Evolutionary conservation across 2,329 filamentous ascomycete genomes (phyloP).

Genomic region (Cryphonectria carpinicola): DNA sequence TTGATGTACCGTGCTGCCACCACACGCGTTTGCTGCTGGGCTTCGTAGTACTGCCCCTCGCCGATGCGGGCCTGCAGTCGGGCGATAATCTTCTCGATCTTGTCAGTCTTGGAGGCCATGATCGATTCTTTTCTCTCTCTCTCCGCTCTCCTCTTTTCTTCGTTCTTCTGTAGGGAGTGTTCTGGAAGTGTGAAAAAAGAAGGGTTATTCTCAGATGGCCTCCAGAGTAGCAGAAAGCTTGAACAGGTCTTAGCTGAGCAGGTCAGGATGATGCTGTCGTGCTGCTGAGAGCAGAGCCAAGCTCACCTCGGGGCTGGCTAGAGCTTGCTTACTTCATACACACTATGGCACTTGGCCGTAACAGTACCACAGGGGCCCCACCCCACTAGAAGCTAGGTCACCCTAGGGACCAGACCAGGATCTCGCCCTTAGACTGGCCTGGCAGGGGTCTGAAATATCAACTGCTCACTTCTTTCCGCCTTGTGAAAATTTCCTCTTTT

Average conservation of each 20-base stretch:
- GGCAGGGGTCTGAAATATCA: constrained; percentile 13
- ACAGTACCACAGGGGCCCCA: background rate
- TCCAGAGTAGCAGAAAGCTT: background rate
- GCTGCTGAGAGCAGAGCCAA: background rate
- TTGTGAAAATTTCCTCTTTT: constrained; percentile 16
- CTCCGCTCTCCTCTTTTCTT: no score
- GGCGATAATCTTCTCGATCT: constrained; percentile 61
- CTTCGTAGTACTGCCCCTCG: constrained; percentile 93
- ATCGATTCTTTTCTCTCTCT: background rate
- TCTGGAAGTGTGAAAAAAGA: background rate
- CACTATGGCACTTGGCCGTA: background rate
- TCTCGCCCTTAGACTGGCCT: background rate
- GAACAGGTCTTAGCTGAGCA: constrained; percentile 1
- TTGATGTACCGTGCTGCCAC: constrained; percentile 95
- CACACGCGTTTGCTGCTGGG: constrained; percentile 95
- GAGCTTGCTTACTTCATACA: background rate
- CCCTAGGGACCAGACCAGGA: background rate
- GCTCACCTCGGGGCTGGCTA: background rate
- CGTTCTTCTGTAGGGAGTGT: no score
- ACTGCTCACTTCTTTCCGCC: background rate
- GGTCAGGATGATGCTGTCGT: background rate
- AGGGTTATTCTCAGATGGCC: background rate
- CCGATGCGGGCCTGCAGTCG: constrained; percentile 69
- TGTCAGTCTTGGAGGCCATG: constrained; percentile 43
- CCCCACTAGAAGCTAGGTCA: background rate